phyloP scores from a whole-genome alignment of 192 early-diverging fungal species.

The Umbelopsis isabellina region DNA sequence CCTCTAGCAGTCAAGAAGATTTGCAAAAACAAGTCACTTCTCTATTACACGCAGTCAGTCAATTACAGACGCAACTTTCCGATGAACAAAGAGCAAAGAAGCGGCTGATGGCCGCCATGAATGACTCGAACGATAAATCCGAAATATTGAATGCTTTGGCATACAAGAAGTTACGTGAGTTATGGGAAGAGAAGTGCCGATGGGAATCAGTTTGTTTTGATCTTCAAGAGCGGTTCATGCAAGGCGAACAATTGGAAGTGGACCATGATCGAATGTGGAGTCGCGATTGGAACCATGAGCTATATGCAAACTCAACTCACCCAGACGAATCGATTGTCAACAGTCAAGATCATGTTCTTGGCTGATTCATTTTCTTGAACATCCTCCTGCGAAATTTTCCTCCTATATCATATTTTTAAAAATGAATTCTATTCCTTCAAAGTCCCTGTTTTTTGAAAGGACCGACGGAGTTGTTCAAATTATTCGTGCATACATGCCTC shows the following conservation, averaged over 20 bases:
- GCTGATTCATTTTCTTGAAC: neutral
- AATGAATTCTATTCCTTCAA: too few species aligned
- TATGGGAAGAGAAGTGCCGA: slow-evolving; percentile 44
- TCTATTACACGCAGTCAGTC: slow-evolving; percentile 5
- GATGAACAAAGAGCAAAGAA: slow-evolving; percentile 31
- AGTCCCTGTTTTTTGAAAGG: too few species aligned
- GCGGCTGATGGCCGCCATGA: slow-evolving; percentile 45
- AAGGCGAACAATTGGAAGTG: slow-evolving; percentile 7
- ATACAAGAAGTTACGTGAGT: slow-evolving; percentile 53
- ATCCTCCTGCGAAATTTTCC: neutral
- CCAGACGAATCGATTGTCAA: neutral
- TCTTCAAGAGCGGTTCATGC: slow-evolving; percentile 17
- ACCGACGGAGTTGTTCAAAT: too few species aligned
- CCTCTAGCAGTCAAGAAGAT: neutral
- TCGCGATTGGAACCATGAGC: slow-evolving; percentile 13
- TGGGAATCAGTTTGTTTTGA: slow-evolving; percentile 37
- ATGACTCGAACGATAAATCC: slow-evolving; percentile 54
- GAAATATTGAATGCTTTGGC: slow-evolving; percentile 51
- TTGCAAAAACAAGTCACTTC: slow-evolving; percentile 10
- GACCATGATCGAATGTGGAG: slow-evolving; percentile 4
- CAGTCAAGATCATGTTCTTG: neutral
- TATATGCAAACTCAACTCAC: slow-evolving; percentile 1
- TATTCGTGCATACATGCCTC: too few species aligned
- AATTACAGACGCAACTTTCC: neutral
- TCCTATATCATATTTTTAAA: neutral